A percentile compares a stretch with the other conserved stretches of the same genome.
Conservation (phyloP, 257 asterid genomes). For the Solanum etuberosum region DNA sequence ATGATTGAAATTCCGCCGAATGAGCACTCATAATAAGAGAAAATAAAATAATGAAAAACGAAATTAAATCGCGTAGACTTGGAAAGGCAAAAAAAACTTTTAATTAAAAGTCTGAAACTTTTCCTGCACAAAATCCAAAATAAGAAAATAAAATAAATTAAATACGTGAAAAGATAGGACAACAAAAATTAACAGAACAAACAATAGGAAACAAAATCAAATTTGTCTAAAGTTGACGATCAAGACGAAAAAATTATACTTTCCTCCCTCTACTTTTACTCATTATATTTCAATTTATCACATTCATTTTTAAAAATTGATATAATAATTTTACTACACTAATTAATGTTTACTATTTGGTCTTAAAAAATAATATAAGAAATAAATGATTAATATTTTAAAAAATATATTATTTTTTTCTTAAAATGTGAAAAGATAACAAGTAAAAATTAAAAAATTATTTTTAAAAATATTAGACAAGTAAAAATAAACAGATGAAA, state of each 20-base stretch:
- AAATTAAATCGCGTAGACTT: not conserved
- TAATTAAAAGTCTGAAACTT: not conserved
- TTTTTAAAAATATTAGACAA: no score
- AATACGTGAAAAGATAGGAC: not conserved
- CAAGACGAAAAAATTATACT: not conserved
- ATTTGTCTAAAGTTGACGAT: not conserved
- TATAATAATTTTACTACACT: no score
- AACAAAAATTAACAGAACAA: not conserved
- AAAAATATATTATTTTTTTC: no score
- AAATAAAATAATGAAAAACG: not conserved
- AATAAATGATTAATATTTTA: no score
- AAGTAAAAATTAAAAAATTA: not conserved
- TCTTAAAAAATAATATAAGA: no score
- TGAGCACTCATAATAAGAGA: not conserved
- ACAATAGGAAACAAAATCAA: not conserved
- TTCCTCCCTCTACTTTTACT: no score
- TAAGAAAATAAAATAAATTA: not conserved
- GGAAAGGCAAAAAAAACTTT: not conserved
- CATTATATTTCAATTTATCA: no score
- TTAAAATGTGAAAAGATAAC: not conserved
- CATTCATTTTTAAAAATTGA: no score
- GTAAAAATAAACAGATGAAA: no score
- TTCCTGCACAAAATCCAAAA: not conserved
- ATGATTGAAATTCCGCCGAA: not conserved
- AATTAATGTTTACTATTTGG: no score